A percentile compares a stretch with the other conserved stretches of the same genome.
phyloP scores from a whole-genome alignment of 768 basidiomycete genomes.

The Lentinula guzmanii region DNA sequence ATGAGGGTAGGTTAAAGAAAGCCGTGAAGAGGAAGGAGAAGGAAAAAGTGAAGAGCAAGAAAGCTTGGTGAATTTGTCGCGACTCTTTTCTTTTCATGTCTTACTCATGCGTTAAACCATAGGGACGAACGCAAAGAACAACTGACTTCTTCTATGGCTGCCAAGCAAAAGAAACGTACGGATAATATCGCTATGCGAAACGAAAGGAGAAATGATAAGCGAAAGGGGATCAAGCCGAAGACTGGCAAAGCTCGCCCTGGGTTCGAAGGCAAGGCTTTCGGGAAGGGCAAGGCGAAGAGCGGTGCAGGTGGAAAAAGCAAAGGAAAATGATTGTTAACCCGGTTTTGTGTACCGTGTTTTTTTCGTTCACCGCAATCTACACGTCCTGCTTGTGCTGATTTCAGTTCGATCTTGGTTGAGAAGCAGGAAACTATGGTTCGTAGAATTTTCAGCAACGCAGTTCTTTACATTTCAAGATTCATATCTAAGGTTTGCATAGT shows the following conservation, averaged over 20 bases:
- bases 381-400: no score
- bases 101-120: constrained; percentile 1
- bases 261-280: constrained; percentile 82
- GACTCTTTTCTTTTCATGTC: not conserved
- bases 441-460: no score
- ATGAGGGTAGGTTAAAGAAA: constrained; percentile 82
- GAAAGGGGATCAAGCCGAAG: constrained; percentile 41
- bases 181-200: constrained; percentile 88
- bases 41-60: constrained; percentile 78
- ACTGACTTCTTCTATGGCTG: constrained; percentile 65
- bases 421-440: no score
- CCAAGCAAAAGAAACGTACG: constrained; percentile 82
- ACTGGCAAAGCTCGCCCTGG: constrained; percentile 71
- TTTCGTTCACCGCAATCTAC: no score
- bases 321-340: not conserved
- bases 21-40: constrained; percentile 91
- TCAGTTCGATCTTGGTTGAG: no score
- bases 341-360: no score
- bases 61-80: constrained; percentile 49
- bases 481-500: no score
- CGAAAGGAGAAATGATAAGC: constrained; percentile 70
- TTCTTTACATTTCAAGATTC: no score
- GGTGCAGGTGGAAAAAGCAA: constrained; percentile 12
- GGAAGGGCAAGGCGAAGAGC: constrained; percentile 39
- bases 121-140: constrained; percentile 90